Evolutionary conservation across 75 land plant species (phyloP).

Genomic region (Picea sitchensis): DNA sequence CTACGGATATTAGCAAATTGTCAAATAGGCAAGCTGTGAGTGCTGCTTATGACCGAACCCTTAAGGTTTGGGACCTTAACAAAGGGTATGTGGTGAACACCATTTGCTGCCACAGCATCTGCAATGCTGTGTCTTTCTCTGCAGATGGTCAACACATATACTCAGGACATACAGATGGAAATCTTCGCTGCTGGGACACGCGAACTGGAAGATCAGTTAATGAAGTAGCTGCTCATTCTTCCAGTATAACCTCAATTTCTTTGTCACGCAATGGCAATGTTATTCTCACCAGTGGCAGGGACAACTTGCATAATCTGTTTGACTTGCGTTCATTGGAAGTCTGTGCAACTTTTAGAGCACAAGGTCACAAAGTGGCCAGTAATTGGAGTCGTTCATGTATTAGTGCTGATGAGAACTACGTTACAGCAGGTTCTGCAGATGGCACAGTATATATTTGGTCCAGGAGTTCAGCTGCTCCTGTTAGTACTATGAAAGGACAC

Average conservation of each 20-base stretch:
- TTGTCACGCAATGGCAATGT: slow-evolving; percentile 66
- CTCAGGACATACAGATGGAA: slow-evolving; percentile 97
- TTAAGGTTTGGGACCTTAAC: slow-evolving; percentile 91
- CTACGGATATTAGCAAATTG: slow-evolving; percentile 77
- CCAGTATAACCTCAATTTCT: slow-evolving; percentile 77
- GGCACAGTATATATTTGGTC: slow-evolving; percentile 89
- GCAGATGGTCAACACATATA: slow-evolving; percentile 72
- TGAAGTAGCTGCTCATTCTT: slow-evolving; percentile 91
- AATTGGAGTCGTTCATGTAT: slow-evolving; percentile 96
- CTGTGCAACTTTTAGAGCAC: slow-evolving; percentile 68
- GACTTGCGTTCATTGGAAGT: slow-evolving; percentile 83
- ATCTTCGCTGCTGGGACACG: slow-evolving; percentile 86
- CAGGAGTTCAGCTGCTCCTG: slow-evolving; percentile 35
- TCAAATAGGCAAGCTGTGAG: slow-evolving; percentile 66
- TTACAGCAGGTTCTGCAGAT: slow-evolving; percentile 90
- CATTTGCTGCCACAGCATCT: slow-evolving; percentile 72
- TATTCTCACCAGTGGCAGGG: slow-evolving; percentile 87
- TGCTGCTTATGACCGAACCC: slow-evolving; percentile 82
- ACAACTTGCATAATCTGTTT: slow-evolving; percentile 87
- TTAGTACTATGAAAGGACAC: slow-evolving; percentile 64
- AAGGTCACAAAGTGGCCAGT: slow-evolving; percentile 61
- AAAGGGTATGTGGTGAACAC: slow-evolving; percentile 84
- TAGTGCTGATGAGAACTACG: slow-evolving; percentile 78
- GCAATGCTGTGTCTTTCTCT: slow-evolving; percentile 80
- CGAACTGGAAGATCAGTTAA: slow-evolving; percentile 66